Evolutionary conservation across 2,329 filamentous ascomycete species (phyloP).

Genomic region (Pyrenophora graminea): DNA sequence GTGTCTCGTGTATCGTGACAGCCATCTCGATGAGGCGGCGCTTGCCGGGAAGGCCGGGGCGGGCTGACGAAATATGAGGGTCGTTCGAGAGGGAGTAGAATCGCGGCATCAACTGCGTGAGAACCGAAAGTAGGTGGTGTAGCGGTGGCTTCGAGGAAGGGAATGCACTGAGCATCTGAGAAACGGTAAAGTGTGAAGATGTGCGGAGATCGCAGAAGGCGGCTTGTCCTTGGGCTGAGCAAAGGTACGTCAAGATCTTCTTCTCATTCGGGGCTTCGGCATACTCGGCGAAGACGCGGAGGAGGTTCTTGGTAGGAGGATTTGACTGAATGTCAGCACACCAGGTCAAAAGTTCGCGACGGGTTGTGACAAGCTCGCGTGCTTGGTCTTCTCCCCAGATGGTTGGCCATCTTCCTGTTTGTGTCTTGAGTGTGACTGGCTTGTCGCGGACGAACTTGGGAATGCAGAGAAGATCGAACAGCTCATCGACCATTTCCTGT

Average conservation of each 20-base stretch:
- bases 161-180: conserved; percentile 88
- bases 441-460: conserved; percentile 84
- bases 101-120: conserved; percentile 91
- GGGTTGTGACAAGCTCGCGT: conserved; percentile 84
- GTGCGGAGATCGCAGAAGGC: conserved; percentile 92
- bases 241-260: conserved; percentile 84
- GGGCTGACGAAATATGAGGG: conserved; percentile 76
- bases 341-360: conserved; percentile 92
- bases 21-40: conserved; percentile 90
- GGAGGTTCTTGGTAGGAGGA: conserved; percentile 83
- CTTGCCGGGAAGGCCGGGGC: conserved; percentile 66
- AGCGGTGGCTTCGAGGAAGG: conserved; percentile 88
- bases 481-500: conserved; percentile 73
- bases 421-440: conserved; percentile 77
- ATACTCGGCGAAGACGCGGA: conserved; percentile 85
- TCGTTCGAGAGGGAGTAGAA: conserved; percentile 99
- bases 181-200: conserved; percentile 78
- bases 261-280: conserved; percentile 79
- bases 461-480: conserved; percentile 80
- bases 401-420: conserved; percentile 87
- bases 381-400: conserved; percentile 93
- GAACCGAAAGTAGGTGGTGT: conserved; percentile 75
- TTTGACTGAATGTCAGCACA: conserved; percentile 93
- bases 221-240: conserved; percentile 86
- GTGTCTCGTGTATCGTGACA: conserved; percentile 89